Percentiles rank a stretch among this genome's conserved stretches.
Conservation (phyloP, 73 alveolate species). For the Symbiodinium natans region DNA sequence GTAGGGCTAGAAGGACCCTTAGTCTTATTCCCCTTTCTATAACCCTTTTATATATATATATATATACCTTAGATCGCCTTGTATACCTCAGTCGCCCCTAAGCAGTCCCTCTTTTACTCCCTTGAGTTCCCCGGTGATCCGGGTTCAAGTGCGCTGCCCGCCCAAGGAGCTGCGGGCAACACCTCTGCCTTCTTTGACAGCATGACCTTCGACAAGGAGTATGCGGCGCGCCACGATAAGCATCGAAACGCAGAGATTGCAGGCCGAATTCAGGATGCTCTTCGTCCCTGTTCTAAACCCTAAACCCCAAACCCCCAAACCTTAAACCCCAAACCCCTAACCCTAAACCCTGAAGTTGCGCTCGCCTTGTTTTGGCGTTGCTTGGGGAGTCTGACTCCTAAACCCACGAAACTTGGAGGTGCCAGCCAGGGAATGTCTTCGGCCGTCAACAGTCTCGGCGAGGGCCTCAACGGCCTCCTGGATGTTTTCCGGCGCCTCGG, state of each 20-base stretch:
- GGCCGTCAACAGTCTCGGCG: constrained; percentile 57
- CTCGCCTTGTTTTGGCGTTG: too few species aligned
- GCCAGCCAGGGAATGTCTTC: constrained; percentile 48
- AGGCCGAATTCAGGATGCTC: background rate
- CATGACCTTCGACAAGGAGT: constrained; percentile 55
- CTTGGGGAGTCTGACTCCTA: background rate
- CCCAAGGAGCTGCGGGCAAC: background rate
- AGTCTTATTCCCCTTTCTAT: too few species aligned
- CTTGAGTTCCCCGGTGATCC: too few species aligned
- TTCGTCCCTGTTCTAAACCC: background rate
- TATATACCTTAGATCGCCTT: too few species aligned
- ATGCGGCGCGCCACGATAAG: constrained; percentile 1
- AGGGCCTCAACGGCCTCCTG: constrained; percentile 59
- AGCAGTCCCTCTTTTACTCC: too few species aligned
- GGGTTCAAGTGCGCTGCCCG: too few species aligned
- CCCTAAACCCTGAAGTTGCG: background rate
- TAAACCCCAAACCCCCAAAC: background rate
- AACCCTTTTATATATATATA: too few species aligned
- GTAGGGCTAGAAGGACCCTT: too few species aligned
- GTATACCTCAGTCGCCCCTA: too few species aligned
- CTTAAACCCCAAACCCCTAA: background rate
- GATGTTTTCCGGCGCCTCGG: constrained; percentile 52
- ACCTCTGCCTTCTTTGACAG: background rate
- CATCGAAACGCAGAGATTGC: constrained; percentile 17
- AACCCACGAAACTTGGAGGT: background rate